Base-by-base conservation (phyloP, 495 filamentous ascomycete genomes). In the Penicillium soppii region DNA sequence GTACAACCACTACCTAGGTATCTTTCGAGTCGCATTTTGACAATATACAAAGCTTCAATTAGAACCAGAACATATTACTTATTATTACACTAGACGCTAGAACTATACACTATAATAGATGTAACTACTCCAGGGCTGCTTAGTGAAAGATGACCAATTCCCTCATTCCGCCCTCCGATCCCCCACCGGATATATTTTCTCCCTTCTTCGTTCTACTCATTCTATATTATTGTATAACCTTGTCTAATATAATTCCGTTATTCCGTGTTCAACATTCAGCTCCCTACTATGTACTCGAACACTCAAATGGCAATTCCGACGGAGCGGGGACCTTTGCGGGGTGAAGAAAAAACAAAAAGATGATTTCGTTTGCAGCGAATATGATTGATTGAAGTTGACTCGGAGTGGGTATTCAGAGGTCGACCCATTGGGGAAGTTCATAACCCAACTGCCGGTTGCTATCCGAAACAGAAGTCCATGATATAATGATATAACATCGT, bases 91-190 rank as follows among this genome's bases (percentile, higher is more conserved):
- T n/a, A n/a, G n/a, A n/a, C n/a, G n/a, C n/a, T n/a, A n/a, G n/a
- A n/a, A n/a, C n/a, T n/a, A n/a, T n/a, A n/a, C n/a, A n/a, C n/a
- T n/a, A n/a, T n/a, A n/a, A n/a, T n/a, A n/a, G n/a, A n/a, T n/a
- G n/a, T n/a, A n/a, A n/a, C n/a, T n/a, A n/a, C n/a, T n/a, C n/a
- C n/a, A n/a, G n/a, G n/a, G n/a, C n/a, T 55, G 58, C 58, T 61
- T 57, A 61, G 51, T 42, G 32, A 30, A 50, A 43, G 58, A 47
- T 61, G 58, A 61, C 58, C 54, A 61, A 61, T 9, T 4, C 25
- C 25, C 25, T 27, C 4, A 27, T 27, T 4, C 29, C 25, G 4
- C 25, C 9, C 25, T 27, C 25, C 9, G 5, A 4, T 9, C 25
- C 9, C 9, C 9, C 25, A 5, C 30, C 54, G 54, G 58, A 16